Evolutionary conservation across 306 rosid genomes (phyloP), one percentile per base, ranked within the genome.

Genomic region (Cucurbita pepo): DNA sequence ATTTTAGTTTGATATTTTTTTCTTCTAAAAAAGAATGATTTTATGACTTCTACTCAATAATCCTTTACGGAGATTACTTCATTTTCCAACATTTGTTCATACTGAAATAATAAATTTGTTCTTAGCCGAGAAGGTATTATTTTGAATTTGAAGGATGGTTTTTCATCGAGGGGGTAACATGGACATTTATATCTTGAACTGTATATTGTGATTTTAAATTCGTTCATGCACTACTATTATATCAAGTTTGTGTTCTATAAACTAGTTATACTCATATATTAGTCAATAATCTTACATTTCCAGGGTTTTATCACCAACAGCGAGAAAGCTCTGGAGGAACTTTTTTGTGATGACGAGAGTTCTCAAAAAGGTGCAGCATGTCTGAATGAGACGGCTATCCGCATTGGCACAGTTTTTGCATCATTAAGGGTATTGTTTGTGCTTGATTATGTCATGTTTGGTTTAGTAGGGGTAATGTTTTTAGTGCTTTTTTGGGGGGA

Each of bases 401-500:
- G 97, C 37, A 79, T 94, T 62, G 97, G 97, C 71, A 94, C 98
- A 70, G 97, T 94, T 76, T 94, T 94, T 84, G 97, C 96, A 72
- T 94, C 98, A 10, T 84, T 94, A 81, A 82, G 88, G 88, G 98
- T 94, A 89, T 73, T 72, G 62, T 51, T 53, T 67, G 73, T 21
- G 82, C 36, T 61, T 44, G 12, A 15, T 25, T 47, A 25, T 69
- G 44, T 69, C 19, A 43, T 43, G 41, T 48, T 69, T 61, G 54
- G 9, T 10, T 47, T 69, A 25, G 21, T 48, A 48, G 73, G 25
- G 45, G 58, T 66, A 48, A 11, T 66, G 72, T 4, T 66, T 40
- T 40, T 63, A 63, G 70, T 40, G 22, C 15, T 65, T 14, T 48
- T 44, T 44, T 25, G 1, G 65, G 19, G 69, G 48, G 22, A 41